Evolutionary conservation across 352 stramenopile species (phyloP).

Genomic region (Phytophthora sojae): DNA sequence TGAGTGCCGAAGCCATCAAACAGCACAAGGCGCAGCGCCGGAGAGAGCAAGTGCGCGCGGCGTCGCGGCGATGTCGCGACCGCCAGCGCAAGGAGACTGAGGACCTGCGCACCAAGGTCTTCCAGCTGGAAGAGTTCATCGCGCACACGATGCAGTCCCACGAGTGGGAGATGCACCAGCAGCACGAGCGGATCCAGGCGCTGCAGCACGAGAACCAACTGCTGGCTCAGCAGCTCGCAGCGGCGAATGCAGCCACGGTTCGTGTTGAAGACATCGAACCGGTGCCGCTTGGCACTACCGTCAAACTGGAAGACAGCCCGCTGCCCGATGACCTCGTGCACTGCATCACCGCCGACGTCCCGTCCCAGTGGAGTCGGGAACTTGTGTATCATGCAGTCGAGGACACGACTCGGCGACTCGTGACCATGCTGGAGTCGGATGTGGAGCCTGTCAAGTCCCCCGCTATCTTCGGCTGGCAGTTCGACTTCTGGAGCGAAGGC

Average conservation of each 20-base stretch:
- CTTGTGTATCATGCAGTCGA: conserved; percentile 40
- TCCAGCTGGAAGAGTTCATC: conserved; percentile 76
- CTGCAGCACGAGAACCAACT: conserved; percentile 56
- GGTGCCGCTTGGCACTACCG: conserved; percentile 24
- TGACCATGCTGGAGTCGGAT: conserved; percentile 51
- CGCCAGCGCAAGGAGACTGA: conserved; percentile 74
- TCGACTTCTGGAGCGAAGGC: conserved; percentile 67
- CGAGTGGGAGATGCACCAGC: conserved; percentile 57
- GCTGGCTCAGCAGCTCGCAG: conserved; percentile 34
- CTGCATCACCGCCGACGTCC: conserved; percentile 26
- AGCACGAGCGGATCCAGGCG: conserved; percentile 48
- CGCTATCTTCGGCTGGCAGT: conserved; percentile 70
- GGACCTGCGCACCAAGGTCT: conserved; percentile 73
- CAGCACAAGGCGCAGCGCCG: conserved; percentile 69
- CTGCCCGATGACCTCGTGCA: conserved; percentile 30
- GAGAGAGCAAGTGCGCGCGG: conserved; percentile 68
- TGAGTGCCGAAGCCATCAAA: conserved; percentile 61
- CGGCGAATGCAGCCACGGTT: background rate
- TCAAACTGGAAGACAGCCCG: conserved; percentile 42
- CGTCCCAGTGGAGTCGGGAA: conserved; percentile 38
- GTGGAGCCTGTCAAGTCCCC: conserved; percentile 45
- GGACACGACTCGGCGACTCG: conserved; percentile 52
- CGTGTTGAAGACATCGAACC: conserved; percentile 32
- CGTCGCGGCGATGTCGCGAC: conserved; percentile 64
- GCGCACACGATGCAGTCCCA: conserved; percentile 64